Evolutionary conservation across 2,329 filamentous ascomycete genomes (phyloP).

Genomic region (Cordyceps sp.): DNA sequence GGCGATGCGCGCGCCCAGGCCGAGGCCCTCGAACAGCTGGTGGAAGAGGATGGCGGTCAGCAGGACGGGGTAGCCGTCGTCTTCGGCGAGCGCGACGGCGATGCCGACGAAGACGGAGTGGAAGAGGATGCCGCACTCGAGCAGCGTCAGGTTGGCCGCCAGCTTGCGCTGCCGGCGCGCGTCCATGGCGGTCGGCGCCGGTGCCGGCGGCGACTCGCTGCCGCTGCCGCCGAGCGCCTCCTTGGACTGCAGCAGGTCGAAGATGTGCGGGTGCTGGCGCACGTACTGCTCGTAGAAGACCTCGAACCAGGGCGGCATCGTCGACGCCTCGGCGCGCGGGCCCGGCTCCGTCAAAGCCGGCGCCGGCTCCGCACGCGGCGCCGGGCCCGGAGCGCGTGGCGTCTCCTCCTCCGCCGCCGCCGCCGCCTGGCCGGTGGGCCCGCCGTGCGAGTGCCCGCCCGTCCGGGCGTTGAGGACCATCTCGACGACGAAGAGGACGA

Average conservation of each 20-base stretch:
- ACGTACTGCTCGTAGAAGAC: too few species aligned
- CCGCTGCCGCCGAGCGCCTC: too few species aligned
- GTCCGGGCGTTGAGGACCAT: constrained; percentile 40
- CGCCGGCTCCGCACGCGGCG: too few species aligned
- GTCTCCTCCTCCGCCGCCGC: too few species aligned
- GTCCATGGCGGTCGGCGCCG: too few species aligned
- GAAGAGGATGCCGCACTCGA: constrained; percentile 55
- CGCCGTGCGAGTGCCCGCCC: constrained; percentile 6
- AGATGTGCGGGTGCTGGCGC: too few species aligned
- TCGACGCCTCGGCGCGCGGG: too few species aligned
- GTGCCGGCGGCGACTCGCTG: too few species aligned
- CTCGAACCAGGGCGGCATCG: too few species aligned
- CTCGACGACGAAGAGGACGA: constrained; percentile 68
- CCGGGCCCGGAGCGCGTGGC: too few species aligned
- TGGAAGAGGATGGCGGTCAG: constrained; percentile 67
- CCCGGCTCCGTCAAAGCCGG: too few species aligned
- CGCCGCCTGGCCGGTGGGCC: background rate
- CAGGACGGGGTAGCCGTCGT: constrained; percentile 62
- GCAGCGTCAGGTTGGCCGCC: constrained; percentile 20
- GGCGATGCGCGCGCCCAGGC: constrained; percentile 47
- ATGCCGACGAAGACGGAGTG: constrained; percentile 66
- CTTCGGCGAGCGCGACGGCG: constrained; percentile 63
- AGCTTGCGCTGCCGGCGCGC: background rate
- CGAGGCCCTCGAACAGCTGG: constrained; percentile 40
- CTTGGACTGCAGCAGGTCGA: too few species aligned